Evolutionary conservation across 202 grass and related monocot species (phyloP).

Genomic region (Carex sylvatica): DNA sequence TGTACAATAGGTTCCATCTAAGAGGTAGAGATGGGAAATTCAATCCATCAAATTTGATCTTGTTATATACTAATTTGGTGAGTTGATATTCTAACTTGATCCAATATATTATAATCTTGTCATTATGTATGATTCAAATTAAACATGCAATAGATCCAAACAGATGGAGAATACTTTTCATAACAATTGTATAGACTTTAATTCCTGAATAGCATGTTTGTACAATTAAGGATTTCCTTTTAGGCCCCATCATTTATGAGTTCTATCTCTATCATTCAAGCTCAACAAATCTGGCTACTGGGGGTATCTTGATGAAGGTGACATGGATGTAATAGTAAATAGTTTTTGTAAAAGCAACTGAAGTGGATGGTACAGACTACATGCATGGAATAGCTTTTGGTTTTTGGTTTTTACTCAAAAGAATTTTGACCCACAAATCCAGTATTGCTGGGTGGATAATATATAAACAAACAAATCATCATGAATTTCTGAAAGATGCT

Average conservation of each 20-base stretch:
- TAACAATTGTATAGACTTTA: not conserved
- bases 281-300: not conserved
- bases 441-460: not conserved
- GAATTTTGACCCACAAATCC: not conserved
- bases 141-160: not conserved
- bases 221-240: not conserved
- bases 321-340: slow-evolving; percentile 3
- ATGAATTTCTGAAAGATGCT: slow-evolving; percentile 2
- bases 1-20: not conserved
- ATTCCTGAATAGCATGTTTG: not conserved
- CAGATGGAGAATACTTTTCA: not conserved
- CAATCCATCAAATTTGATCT: not conserved
- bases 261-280: not conserved
- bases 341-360: not conserved
- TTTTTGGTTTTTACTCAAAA: not conserved
- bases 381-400: not conserved
- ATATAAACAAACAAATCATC: not conserved
- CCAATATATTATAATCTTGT: not conserved
- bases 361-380: slow-evolving; percentile 1
- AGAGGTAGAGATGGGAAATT: not conserved
- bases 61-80: not conserved
- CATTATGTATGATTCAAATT: not conserved
- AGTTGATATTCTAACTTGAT: not conserved
- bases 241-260: slow-evolving; percentile 7
- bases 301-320: slow-evolving; percentile 10